Evolutionary conservation across 2,329 filamentous ascomycete species (phyloP).

Genomic region (Penicillium sp.): DNA sequence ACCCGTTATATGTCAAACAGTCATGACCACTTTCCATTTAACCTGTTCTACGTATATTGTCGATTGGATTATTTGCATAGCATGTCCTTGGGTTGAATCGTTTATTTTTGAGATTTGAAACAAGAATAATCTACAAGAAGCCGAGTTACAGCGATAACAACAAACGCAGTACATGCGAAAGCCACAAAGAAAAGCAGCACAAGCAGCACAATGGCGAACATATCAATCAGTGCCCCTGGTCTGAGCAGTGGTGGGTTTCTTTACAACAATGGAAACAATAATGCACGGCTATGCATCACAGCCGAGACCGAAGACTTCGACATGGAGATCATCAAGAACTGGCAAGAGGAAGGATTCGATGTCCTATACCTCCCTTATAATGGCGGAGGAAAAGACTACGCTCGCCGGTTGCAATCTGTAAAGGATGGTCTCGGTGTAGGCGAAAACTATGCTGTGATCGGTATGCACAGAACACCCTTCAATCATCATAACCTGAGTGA

Average conservation of each 20-base stretch:
- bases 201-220: slow-evolving; percentile 29
- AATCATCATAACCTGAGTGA: background rate
- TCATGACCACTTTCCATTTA: background rate
- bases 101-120: background rate
- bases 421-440: slow-evolving; percentile 56
- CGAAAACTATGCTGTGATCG: slow-evolving; percentile 64
- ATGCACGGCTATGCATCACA: slow-evolving; percentile 36
- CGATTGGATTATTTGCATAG: background rate
- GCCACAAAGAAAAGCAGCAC: background rate
- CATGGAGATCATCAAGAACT: slow-evolving; percentile 52
- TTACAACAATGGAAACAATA: slow-evolving; percentile 36
- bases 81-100: background rate
- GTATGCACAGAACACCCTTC: slow-evolving; percentile 39
- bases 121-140: background rate
- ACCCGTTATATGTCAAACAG: slow-evolving; percentile 12
- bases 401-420: slow-evolving; percentile 51
- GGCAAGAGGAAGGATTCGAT: slow-evolving; percentile 61
- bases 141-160: background rate
- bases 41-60: background rate
- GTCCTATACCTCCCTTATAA: slow-evolving; percentile 58
- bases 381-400: slow-evolving; percentile 52
- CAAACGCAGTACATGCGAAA: background rate
- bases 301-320: slow-evolving; percentile 52
- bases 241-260: slow-evolving; percentile 35
- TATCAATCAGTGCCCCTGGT: slow-evolving; percentile 37